Evolutionary conservation across 441 rosid genomes (phyloP), one percentile per base, ranked within the genome.

Genomic region (Syzygium syzygioides): DNA sequence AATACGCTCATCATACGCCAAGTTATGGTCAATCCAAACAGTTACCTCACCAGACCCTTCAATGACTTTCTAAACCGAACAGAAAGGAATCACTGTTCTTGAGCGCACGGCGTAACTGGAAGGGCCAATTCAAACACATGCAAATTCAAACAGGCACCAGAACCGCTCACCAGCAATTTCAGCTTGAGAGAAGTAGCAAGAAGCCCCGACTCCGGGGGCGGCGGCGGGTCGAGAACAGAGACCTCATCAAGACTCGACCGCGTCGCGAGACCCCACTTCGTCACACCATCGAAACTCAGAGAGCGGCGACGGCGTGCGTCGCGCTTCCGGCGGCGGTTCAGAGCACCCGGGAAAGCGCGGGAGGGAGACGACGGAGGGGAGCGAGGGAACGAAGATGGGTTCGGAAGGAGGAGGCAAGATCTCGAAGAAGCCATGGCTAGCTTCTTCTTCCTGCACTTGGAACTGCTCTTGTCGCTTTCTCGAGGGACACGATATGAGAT

Each of bases 101-200:
- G 20, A 87, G 17, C 17, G 23, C 45, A 5, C 28, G 55, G 25
- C 30, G 41, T 11, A 68, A 34, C 25, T 60, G 30, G 10, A 26
- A 53, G 32, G 37, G 55, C n/a, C 83, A 86, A 76, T 13, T 25
- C 83, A 76, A 54, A 53, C 55, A 34, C 20, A 83, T 50, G 9
- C 60, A 34, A 54, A 45, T 45, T 17, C 84, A 26, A 86, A 80
- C 37, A 50, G 57, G 86, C 14, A 76, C 87, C 60, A 80, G 23
- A 34, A 86, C 19, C 79, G 86, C 94, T 86, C 85, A 96, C 99
- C 92, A 96, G 94, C 90, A 97, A 92, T 34, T 94, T 95, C 91
- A 97, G 91, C 93, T 97, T 96, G 89, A 95, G 91, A 59, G 95
- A 86, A 64, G 93, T 89, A 64, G 93, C 90, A 52, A 93, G 45